Percentiles rank a stretch among this genome's conserved stretches.
Conservation (phyloP, 192 early-diverging fungal genomes). For the Borealophlyctis nickersoniae region DNA sequence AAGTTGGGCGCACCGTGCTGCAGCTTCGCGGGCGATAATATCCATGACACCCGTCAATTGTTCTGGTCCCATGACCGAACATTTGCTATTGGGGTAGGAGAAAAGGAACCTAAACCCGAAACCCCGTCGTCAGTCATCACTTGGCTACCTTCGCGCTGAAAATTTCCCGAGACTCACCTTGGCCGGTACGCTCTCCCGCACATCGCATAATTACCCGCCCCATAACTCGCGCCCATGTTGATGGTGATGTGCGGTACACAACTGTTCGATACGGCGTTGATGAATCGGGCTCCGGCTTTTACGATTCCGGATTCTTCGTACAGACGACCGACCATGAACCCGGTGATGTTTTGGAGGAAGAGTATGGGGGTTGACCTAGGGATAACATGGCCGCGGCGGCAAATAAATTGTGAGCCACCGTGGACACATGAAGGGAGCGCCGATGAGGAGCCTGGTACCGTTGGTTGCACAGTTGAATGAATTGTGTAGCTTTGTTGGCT, state of each 20-base stretch:
- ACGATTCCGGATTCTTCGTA: conserved; percentile 69
- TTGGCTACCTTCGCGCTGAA: too few relatives aligned
- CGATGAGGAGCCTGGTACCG: too few relatives aligned
- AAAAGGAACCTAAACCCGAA: conserved; percentile 69
- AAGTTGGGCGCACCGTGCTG: conserved; percentile 38
- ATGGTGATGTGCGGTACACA: too few relatives aligned
- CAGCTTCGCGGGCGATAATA: conserved; percentile 62
- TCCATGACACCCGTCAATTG: conserved; percentile 68
- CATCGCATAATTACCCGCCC: too few relatives aligned
- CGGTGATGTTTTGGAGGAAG: conserved; percentile 95
- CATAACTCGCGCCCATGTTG: too few relatives aligned
- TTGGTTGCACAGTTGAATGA: conserved; percentile 88
- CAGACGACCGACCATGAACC: too few relatives aligned
- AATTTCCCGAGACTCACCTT: too few relatives aligned
- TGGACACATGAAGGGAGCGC: too few relatives aligned
- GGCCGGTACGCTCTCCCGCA: too few relatives aligned
- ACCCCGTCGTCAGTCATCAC: too few relatives aligned
- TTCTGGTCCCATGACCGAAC: conserved; percentile 69
- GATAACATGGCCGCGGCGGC: too few relatives aligned
- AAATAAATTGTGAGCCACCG: too few relatives aligned
- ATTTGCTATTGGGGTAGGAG: conserved; percentile 66
- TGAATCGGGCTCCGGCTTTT: conserved; percentile 65
- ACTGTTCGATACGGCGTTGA: conserved; percentile 66
- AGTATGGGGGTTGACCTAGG: conserved; percentile 88
- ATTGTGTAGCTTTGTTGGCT: conserved; percentile 93